A percentile compares a stretch with the other conserved stretches of the same genome.
Evolutionary conservation across 1,139 yeast genomes (phyloP).

Genomic region (Suhomyces terraborum): DNA sequence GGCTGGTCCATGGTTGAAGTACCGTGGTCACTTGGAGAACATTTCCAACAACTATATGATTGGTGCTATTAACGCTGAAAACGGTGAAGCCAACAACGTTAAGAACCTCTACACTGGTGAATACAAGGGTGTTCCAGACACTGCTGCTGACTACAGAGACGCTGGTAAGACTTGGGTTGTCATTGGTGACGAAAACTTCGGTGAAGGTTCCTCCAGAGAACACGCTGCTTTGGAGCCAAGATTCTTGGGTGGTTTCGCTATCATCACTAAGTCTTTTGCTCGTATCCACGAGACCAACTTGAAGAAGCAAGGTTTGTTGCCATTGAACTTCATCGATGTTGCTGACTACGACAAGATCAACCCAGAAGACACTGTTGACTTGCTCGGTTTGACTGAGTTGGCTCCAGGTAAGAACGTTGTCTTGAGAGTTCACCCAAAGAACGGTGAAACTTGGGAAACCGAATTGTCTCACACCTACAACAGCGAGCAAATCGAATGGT

Average conservation of each 20-base stretch:
- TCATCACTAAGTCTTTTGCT: constrained; percentile 96
- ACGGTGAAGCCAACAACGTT: constrained; percentile 90
- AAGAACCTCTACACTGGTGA: constrained; percentile 91
- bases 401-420: constrained; percentile 92
- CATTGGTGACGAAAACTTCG: constrained; percentile 97
- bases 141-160: constrained; percentile 94
- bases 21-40: constrained; percentile 99
- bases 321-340: constrained; percentile 86
- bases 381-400: constrained; percentile 78
- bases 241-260: constrained; percentile 97
- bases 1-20: constrained; percentile 99
- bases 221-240: constrained; percentile 99
- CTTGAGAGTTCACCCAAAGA: constrained; percentile 87
- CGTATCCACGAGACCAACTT: constrained; percentile 67
- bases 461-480: constrained; percentile 95
- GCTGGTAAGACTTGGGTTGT: constrained; percentile 94
- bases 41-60: constrained; percentile 99
- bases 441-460: constrained; percentile 83
- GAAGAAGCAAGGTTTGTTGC: constrained; percentile 60
- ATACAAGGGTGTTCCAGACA: constrained; percentile 94
- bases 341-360: constrained; percentile 94
- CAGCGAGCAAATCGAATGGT: constrained; percentile 97
- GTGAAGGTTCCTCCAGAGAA: constrained; percentile 99
- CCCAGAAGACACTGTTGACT: constrained; percentile 87
- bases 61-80: constrained; percentile 98